Base-by-base conservation (phyloP, 2,329 filamentous ascomycete species). In the Stemphylium vesicarium region DNA sequence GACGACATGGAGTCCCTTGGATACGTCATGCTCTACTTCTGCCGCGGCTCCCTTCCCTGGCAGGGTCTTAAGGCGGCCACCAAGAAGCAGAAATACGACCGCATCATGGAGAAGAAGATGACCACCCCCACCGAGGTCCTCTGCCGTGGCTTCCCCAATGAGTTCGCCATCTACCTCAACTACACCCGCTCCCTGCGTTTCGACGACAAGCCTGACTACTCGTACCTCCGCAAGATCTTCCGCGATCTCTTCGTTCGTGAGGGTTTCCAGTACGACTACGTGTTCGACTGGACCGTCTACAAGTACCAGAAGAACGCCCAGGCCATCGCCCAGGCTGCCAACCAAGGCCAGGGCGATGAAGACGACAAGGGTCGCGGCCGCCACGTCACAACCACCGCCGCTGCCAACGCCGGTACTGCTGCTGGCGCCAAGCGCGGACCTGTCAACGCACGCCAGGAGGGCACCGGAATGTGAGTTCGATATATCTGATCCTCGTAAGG, bases 81-180 rank as follows among this genome's bases (percentile, higher is more conserved):
- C 66, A 97, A 97, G 88, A 97, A 97, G 88, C 94, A 98, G 83
- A 99, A 99, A 84, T 98, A 99, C 77, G 95, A 99, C 81, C 88
- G 94, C 64, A 99, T 99, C 82, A 98, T 98, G 94, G 95, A 99
- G 85, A 99, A 99, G 89, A 99, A 99, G 91, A 98, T 98, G 95
- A 99, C 95, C 12, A 99, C 95, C 3, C 93, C 95, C 8, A 98
- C 94, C 69, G 94, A 99, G 81, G 93, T 97, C 43, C 91, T 99
- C 44, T 99, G 95, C 88, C 92, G 94, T 78, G 95, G 95, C 66
- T 98, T 99, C 84, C 95, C 95, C 70, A 97, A 98, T 79, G 95
- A 99, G 82, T 99, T 99, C 71, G 93, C 94, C 82, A 98, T 98
- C 79, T 99, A 99, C 80, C 86, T 99, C 62, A 98, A 98, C 88